Percentiles rank a stretch among this genome's conserved stretches.
phyloP scores from a whole-genome alignment of 257 asterid species.

The Prunella vulgaris region DNA sequence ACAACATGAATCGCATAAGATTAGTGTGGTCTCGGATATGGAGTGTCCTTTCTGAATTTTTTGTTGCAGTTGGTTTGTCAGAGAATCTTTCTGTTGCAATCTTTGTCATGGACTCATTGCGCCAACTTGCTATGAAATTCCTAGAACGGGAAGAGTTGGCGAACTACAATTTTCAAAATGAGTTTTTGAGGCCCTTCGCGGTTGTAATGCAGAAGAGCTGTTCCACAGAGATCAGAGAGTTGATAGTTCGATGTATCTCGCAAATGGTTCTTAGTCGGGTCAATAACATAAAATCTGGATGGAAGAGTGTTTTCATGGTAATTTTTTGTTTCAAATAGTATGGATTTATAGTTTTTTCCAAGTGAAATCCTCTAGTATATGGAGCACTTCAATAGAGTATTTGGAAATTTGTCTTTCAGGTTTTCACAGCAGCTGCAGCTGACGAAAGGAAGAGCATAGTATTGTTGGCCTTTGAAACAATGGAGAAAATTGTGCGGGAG shows the following conservation, averaged over 20 bases:
- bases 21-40: conserved; percentile 98
- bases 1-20: conserved; percentile 97
- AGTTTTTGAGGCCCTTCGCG: conserved; percentile 90
- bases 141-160: conserved; percentile 98
- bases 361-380: neutral
- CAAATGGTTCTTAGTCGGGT: conserved; percentile 99
- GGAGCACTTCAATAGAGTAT: neutral
- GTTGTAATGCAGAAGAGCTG: conserved; percentile 92
- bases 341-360: neutral
- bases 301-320: conserved; percentile 99
- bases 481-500: conserved; percentile 96
- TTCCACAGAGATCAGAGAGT: conserved; percentile 90
- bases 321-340: conserved; percentile 14
- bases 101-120: conserved; percentile 95
- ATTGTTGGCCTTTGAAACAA: conserved; percentile 90
- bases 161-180: conserved; percentile 96
- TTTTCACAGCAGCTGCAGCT: conserved; percentile 94
- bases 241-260: conserved; percentile 93
- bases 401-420: conserved; percentile 39
- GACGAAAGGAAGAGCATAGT: conserved; percentile 97
- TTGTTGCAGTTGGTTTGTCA: conserved; percentile 93
- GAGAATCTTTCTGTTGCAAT: conserved; percentile 97
- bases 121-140: conserved; percentile 97
- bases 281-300: conserved; percentile 91
- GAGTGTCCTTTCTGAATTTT: conserved; percentile 93